phyloP scores from a whole-genome alignment of 495 filamentous ascomycete species.

The Talaromyces adpressus region DNA sequence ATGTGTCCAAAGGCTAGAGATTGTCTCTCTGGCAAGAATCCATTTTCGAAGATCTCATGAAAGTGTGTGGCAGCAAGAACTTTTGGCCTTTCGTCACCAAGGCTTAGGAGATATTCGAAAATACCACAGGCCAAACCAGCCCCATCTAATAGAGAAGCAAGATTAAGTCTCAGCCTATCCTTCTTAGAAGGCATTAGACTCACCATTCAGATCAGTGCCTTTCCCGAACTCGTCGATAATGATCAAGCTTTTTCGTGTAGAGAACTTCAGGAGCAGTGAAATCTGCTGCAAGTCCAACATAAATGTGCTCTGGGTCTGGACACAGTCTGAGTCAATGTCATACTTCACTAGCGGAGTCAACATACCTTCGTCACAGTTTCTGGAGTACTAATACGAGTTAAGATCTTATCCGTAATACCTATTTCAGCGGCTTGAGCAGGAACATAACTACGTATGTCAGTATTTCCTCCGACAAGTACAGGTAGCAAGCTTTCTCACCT shows the following conservation, averaged over 20 bases:
- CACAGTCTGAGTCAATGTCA: slow-evolving; percentile 1
- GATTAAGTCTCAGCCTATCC: not conserved
- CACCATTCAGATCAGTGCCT: slow-evolving; percentile 68
- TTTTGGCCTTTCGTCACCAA: slow-evolving; percentile 61
- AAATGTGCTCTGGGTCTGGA: slow-evolving; percentile 78
- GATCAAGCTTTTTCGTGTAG: slow-evolving; percentile 70
- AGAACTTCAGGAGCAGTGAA: slow-evolving; percentile 67
- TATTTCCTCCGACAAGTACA: not conserved
- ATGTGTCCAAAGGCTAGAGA: slow-evolving; percentile 71
- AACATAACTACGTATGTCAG: slow-evolving; percentile 53
- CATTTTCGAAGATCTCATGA: slow-evolving; percentile 83
- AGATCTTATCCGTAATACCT: slow-evolving; percentile 86
- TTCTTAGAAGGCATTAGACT: too few species aligned
- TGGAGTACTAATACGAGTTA: slow-evolving; percentile 79
- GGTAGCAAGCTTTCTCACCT: slow-evolving; percentile 29
- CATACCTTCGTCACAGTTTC: slow-evolving; percentile 71
- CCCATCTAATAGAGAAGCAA: slow-evolving; percentile 49
- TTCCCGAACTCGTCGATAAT: slow-evolving; percentile 96
- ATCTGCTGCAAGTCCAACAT: slow-evolving; percentile 90
- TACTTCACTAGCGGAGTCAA: not conserved
- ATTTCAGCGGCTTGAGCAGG: slow-evolving; percentile 73
- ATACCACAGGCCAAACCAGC: slow-evolving; percentile 81
- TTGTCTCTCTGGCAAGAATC: slow-evolving; percentile 52
- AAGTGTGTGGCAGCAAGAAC: slow-evolving; percentile 89
- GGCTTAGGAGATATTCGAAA: slow-evolving; percentile 63